Base-by-base conservation (phyloP, 208 protist genomes). In the Histomonas meleagridis region DNA sequence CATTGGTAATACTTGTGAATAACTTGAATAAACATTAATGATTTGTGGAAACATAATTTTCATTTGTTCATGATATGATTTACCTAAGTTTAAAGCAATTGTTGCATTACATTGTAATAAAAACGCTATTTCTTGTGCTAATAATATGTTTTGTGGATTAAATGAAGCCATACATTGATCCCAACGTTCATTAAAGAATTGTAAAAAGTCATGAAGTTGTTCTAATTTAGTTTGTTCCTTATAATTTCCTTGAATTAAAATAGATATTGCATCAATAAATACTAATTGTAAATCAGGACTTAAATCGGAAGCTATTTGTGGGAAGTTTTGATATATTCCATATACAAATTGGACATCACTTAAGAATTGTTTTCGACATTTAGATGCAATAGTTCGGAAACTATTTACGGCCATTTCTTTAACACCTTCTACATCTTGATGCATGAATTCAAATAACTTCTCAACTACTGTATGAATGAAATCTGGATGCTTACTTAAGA, bases 381-480 rank as follows among this genome's bases (percentile, higher is more conserved):
- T 14, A n/a, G 23, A 38, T 0, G 40, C 21, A 86, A 86, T 55
- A n/a, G 46, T n/a, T 38, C 16, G 18, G 23, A 86, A 57, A 26
- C 16, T 35, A 16, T 32, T 38, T 4, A 86, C 76, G 38, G 76
- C 76, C 76, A 86, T 86, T 55, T 86, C 76, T 38, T 55, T 86
- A 12, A 86, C 76, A 57, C 40, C 76, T n/a, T 32, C 12, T 38
- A 51, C 46, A 38, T 0, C 10, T 32, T 51, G 7, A 16, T 43
- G 7, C 76, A 86, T 86, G 38, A 86, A 86, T 55, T 86, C 76
- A 48, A 86, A 86, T 1, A 86, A 46, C 46, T 86, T 86, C 4
- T 14, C 2, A 26, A 86, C 46, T 7, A 86, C 43, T 38, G 76
- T 86, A 40, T 38, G 51, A 32, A 65, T 32, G n/a, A 65, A 65